Conservation (phyloP, 169 alveolate genomes). For the Cryptosporidium viatorum region DNA sequence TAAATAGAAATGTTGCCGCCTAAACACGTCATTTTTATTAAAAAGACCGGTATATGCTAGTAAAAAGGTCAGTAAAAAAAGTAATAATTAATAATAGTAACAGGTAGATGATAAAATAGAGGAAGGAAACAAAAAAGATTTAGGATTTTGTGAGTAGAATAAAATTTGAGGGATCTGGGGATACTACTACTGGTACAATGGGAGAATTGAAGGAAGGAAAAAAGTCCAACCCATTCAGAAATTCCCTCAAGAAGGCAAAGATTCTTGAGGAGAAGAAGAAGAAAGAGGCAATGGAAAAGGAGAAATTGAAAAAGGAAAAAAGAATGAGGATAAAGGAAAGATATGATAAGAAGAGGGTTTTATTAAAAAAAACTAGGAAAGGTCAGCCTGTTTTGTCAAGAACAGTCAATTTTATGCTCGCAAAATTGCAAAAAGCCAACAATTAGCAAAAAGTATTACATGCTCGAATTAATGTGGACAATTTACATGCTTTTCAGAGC, state of each 20-base stretch:
- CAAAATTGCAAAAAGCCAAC: constrained; percentile 17
- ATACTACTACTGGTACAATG: background rate
- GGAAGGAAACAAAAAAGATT: background rate
- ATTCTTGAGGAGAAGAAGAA: background rate
- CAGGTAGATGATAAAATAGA: background rate
- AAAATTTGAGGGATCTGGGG: background rate
- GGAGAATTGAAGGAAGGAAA: constrained; percentile 9
- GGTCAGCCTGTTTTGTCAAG: constrained; percentile 64
- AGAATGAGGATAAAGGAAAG: constrained; percentile 72
- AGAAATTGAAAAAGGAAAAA: constrained; percentile 30
- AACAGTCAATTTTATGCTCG: constrained; percentile 54
- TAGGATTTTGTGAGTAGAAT: background rate
- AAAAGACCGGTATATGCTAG: background rate
- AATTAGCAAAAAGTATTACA: background rate
- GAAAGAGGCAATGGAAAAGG: constrained; percentile 10
- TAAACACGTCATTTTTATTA: background rate
- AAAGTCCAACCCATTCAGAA: constrained; percentile 34
- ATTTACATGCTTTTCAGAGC: background rate
- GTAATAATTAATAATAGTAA: background rate
- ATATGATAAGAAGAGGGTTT: constrained; percentile 45
- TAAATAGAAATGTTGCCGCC: background rate
- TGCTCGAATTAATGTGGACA: constrained; percentile 5
- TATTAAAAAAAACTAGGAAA: constrained; percentile 54
- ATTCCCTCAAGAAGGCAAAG: constrained; percentile 60
- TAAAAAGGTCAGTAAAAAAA: constrained; percentile 11